phyloP scores from a whole-genome alignment of 2,329 filamentous ascomycete genomes.

The Pseudopyricularia cyperi region DNA sequence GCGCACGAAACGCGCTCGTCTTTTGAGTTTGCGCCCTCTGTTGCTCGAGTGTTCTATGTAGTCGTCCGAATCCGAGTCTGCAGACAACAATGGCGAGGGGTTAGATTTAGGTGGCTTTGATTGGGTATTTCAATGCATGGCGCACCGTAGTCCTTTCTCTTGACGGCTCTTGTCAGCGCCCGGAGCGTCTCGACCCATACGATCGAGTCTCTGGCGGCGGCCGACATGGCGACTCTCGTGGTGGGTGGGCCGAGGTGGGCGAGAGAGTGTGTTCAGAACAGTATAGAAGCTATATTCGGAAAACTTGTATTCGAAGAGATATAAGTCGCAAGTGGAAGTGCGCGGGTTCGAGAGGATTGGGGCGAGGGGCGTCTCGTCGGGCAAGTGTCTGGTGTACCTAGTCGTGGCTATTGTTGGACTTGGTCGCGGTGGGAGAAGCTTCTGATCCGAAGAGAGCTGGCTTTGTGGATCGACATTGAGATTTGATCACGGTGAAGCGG shows the following conservation, averaged over 20 bases:
- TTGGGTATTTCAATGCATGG: background rate
- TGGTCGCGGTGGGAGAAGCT: background rate
- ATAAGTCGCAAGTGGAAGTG: background rate
- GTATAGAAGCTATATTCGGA: background rate
- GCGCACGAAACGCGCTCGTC: constrained; percentile 56
- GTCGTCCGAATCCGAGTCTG: constrained; percentile 70
- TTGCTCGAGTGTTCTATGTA: constrained; percentile 58
- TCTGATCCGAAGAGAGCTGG: background rate
- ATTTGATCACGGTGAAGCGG: background rate
- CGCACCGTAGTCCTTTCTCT: constrained; percentile 10
- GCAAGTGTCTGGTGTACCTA: background rate
- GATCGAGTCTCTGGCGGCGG: constrained; percentile 7
- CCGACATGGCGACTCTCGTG: background rate
- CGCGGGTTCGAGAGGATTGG: background rate
- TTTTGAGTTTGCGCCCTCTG: constrained; percentile 69
- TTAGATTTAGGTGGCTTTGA: background rate
- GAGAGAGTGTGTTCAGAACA: background rate
- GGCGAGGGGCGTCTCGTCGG: background rate
- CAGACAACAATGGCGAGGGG: background rate
- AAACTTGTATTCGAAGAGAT: background rate
- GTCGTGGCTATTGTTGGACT: background rate
- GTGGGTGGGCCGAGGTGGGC: background rate
- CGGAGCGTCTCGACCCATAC: constrained; percentile 9
- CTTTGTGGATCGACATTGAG: background rate
- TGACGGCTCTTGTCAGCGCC: constrained; percentile 10